Conservation (phyloP, 768 basidiomycete genomes). For the Termitomyces sp. region DNA sequence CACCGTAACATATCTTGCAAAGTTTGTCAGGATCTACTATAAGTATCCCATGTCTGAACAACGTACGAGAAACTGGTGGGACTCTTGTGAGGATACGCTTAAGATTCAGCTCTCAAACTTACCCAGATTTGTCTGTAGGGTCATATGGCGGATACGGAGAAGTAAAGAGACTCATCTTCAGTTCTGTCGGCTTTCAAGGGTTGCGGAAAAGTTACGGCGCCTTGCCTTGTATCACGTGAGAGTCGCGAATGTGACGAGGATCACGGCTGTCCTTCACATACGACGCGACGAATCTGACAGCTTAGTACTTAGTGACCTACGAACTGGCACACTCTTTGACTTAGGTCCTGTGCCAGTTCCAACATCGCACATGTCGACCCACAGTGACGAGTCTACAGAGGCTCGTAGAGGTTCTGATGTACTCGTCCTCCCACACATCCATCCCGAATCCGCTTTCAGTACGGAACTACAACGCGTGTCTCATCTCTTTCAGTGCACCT, state of each 20-base stretch:
- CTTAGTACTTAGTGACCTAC: no score
- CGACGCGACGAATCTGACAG: no score
- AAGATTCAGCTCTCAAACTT: constrained; percentile 12
- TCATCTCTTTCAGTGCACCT: constrained; percentile 4
- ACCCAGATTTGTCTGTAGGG: constrained; percentile 65
- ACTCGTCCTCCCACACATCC: neutral
- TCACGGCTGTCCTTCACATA: no score
- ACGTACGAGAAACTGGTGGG: constrained; percentile 58
- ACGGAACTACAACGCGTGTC: constrained; percentile 10
- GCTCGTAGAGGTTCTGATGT: neutral
- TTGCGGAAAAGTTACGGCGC: no score
- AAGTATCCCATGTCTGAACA: neutral
- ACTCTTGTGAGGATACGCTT: neutral
- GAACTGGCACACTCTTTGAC: no score
- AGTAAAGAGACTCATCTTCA: constrained; percentile 25
- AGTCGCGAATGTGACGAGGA: constrained; percentile 4
- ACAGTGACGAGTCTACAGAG: neutral
- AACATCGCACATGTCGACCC: neutral
- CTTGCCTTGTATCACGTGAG: neutral
- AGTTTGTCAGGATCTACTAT: neutral
- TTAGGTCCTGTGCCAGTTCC: neutral
- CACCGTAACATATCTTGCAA: constrained; percentile 70
- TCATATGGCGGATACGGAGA: constrained; percentile 68
- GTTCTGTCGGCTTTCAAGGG: no score
- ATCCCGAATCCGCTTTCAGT: neutral